Evolutionary conservation across 2,329 filamentous ascomycete genomes (phyloP).

Genomic region (Aureobasidium namibiae): DNA sequence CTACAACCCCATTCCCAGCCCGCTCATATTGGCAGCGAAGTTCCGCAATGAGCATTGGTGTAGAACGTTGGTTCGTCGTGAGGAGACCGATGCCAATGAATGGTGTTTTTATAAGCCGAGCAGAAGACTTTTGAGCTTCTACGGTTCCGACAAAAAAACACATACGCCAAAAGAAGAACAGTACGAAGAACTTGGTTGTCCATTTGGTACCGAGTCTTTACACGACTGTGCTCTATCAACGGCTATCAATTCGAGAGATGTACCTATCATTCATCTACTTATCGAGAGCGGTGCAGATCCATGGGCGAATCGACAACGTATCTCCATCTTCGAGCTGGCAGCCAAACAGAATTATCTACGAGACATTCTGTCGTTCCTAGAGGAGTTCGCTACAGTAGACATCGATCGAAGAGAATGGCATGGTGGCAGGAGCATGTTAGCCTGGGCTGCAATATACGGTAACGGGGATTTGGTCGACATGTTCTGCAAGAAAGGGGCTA

Average conservation of each 20-base stretch:
- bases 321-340: neutral
- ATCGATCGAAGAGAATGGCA: neutral
- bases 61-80: neutral
- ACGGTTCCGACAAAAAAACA: neutral
- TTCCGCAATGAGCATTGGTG: neutral
- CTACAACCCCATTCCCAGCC: conserved; percentile 4
- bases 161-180: conserved; percentile 3
- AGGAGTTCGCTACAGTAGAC: neutral
- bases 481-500: neutral
- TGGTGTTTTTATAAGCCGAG: conserved; percentile 3
- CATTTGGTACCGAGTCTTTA: neutral
- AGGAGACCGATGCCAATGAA: neutral
- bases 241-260: neutral
- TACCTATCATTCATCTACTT: neutral
- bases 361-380: neutral
- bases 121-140: conserved; percentile 2
- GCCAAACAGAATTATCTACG: neutral
- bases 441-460: conserved; percentile 1
- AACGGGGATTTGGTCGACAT: neutral
- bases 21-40: conserved; percentile 3
- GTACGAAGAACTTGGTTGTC: neutral
- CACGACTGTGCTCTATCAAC: conserved; percentile 2
- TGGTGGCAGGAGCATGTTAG: neutral
- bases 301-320: conserved; percentile 5
- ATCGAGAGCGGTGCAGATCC: conserved; percentile 6